Evolutionary conservation across 805 yeast species (phyloP), one percentile per base, ranked within the genome.

Genomic region (Ogataea pini): DNA sequence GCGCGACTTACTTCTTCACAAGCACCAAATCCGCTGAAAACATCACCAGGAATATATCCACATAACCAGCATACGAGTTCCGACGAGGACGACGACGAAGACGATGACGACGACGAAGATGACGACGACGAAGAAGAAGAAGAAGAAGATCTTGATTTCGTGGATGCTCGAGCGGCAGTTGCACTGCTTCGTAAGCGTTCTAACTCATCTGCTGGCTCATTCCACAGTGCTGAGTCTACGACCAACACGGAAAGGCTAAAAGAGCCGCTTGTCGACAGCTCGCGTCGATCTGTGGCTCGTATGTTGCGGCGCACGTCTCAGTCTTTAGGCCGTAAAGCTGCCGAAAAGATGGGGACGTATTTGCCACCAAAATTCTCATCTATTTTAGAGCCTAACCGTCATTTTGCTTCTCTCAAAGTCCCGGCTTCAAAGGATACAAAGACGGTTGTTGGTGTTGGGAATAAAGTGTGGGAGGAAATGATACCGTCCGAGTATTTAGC

Each of bases 381-480:
- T 0, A 84, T 92, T 50, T 72, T 92, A 59, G 97, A 92, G 62
- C 96, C 97, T 7, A 83, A 88, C 16, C 76, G 99, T 50, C 97
- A 92, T 64, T 94, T 94, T 76, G 98, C 98, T 0, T 89, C 89
- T 25, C 72, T 71, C 36, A 71, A 72, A 49, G 75, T 76, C 47
- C 68, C 78, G 1, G 70, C 76, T 0, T 66, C 72, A 1, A 65
- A 64, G 24, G 79, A 76, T 7, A 71, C 72, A 1, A 72, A 72
- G 49, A 72, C 77, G 12, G 76, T 75, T 18, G 78, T 75, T 5
- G 79, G 80, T 2, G 76, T 83, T 52, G 73, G 75, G 0, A 63
- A 57, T 41, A 69, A 60, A 41, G 49, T 57, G 44, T 44, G 60
- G 28, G 58, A 57, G 16, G 64, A 61, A 42, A 34, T 54, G 41